A percentile compares a stretch with the other conserved stretches of the same genome.
Conservation (phyloP, 2,329 filamentous ascomycete genomes). For the Trichoderma cornu-damae region DNA sequence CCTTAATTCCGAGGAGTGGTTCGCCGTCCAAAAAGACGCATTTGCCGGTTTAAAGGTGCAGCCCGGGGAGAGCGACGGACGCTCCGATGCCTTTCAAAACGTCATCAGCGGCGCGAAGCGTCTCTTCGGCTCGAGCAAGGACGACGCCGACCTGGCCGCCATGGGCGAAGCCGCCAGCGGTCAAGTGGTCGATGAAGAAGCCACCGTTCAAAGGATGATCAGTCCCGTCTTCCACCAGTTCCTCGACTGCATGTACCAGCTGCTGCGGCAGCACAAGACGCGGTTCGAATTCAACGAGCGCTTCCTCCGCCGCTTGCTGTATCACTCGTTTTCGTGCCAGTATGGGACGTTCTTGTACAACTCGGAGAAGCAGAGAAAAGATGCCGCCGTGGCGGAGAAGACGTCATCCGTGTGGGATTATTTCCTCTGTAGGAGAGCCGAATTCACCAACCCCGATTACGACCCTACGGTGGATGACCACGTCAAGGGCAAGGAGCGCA, state of each 20-base stretch:
- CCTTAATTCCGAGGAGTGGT: slow-evolving; percentile 90
- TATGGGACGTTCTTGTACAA: slow-evolving; percentile 97
- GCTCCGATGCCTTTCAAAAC: slow-evolving; percentile 75
- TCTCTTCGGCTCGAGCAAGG: slow-evolving; percentile 69
- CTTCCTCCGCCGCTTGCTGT: slow-evolving; percentile 81
- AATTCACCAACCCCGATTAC: slow-evolving; percentile 81
- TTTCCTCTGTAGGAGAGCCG: slow-evolving; percentile 72
- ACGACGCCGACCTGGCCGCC: slow-evolving; percentile 57
- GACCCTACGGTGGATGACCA: slow-evolving; percentile 71
- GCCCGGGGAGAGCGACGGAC: slow-evolving; percentile 56
- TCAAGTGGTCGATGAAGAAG: slow-evolving; percentile 50
- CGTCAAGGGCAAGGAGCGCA: slow-evolving; percentile 69
- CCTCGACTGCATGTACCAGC: slow-evolving; percentile 86
- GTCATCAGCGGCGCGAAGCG: slow-evolving; percentile 83
- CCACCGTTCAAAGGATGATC: slow-evolving; percentile 81
- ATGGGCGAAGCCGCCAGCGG: slow-evolving; percentile 37
- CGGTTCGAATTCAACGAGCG: slow-evolving; percentile 96
- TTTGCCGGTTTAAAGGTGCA: slow-evolving; percentile 60
- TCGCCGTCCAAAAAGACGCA: slow-evolving; percentile 75
- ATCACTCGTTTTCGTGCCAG: slow-evolving; percentile 92
- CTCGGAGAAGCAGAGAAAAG: slow-evolving; percentile 79
- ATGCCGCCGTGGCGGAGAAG: slow-evolving; percentile 61
- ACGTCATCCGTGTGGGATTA: slow-evolving; percentile 95
- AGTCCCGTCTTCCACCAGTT: slow-evolving; percentile 98
- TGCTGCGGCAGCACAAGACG: slow-evolving; percentile 76